phyloP scores from a whole-genome alignment of 2,329 filamentous ascomycete species.

The Elsinoe arachidis region DNA sequence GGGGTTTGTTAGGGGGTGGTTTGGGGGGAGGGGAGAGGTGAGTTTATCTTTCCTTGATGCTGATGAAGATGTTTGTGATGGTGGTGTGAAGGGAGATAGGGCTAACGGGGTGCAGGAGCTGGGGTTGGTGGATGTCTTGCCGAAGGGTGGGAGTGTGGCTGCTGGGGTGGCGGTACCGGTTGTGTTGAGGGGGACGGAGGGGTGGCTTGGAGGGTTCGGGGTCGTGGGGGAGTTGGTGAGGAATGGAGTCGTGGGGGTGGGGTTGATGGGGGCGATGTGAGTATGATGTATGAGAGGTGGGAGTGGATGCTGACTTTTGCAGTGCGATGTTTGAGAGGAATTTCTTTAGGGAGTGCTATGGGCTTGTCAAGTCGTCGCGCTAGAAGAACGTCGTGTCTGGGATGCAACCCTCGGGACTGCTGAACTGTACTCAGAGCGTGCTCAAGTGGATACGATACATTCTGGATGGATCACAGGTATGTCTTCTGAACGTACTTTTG shows the following conservation, averaged over 20 bases:
- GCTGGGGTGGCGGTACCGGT: constrained; percentile 30
- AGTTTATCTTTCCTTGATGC: constrained; percentile 9
- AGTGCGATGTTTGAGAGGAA: constrained; percentile 8
- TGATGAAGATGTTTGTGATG: neutral
- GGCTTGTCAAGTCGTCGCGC: neutral
- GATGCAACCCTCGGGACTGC: too few relatives aligned
- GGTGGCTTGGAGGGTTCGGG: constrained; percentile 27
- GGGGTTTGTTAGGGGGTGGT: constrained; percentile 60
- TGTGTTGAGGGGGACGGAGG: constrained; percentile 27
- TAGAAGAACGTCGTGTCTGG: neutral
- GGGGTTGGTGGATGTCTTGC: constrained; percentile 22
- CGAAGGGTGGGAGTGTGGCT: constrained; percentile 29
- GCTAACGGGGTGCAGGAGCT: constrained; percentile 19
- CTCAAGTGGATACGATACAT: too few relatives aligned
- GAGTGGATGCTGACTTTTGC: neutral
- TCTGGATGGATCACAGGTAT: too few relatives aligned
- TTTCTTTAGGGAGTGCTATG: constrained; percentile 8
- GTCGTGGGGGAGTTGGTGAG: constrained; percentile 35
- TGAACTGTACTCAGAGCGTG: too few relatives aligned
- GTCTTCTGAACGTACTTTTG: too few relatives aligned
- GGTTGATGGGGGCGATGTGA: constrained; percentile 9
- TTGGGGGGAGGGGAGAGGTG: constrained; percentile 38
- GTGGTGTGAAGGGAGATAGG: too few relatives aligned
- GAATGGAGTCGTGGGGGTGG: constrained; percentile 22
- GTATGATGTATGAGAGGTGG: neutral